phyloP scores from a whole-genome alignment of 169 alveolate species.

The Cryptosporidium felis region DNA sequence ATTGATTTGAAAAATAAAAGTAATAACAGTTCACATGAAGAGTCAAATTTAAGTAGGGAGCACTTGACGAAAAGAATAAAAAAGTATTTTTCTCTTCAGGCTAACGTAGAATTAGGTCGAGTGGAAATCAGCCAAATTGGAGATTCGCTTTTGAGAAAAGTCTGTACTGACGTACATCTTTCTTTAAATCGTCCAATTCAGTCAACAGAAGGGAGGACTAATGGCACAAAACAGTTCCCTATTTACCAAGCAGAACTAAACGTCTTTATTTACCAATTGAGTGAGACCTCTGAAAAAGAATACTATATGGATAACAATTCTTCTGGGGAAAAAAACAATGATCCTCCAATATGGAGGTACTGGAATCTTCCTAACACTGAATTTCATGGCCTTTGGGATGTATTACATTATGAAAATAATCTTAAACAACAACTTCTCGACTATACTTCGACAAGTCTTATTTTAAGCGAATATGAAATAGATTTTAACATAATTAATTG shows the following conservation, averaged over 20 bases:
- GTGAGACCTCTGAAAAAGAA: constrained; percentile 28
- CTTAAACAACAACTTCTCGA: constrained; percentile 79
- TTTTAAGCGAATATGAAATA: constrained; percentile 76
- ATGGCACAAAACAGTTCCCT: background rate
- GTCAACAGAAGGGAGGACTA: background rate
- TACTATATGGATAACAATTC: constrained; percentile 22
- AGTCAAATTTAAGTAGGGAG: background rate
- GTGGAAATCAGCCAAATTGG: constrained; percentile 31
- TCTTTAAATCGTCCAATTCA: constrained; percentile 53
- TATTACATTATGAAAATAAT: constrained; percentile 77
- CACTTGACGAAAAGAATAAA: background rate
- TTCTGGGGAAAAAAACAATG: constrained; percentile 3
- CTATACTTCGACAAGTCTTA: constrained; percentile 77
- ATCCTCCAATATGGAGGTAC: constrained; percentile 74
- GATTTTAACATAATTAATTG: constrained; percentile 79
- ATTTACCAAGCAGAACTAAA: constrained; percentile 43
- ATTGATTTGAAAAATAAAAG: constrained; percentile 6
- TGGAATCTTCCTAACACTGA: constrained; percentile 80
- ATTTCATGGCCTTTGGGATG: constrained; percentile 83
- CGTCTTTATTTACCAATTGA: constrained; percentile 32
- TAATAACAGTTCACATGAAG: background rate
- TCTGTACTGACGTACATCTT: constrained; percentile 35
- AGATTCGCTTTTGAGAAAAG: constrained; percentile 60
- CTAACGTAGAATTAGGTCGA: constrained; percentile 46
- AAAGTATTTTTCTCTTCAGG: constrained; percentile 46